These are phyloP conservation scores for Mentha longifolia DNA, from an alignment of 257 asterid genomes.

Conservation along the genomic window DNA sequence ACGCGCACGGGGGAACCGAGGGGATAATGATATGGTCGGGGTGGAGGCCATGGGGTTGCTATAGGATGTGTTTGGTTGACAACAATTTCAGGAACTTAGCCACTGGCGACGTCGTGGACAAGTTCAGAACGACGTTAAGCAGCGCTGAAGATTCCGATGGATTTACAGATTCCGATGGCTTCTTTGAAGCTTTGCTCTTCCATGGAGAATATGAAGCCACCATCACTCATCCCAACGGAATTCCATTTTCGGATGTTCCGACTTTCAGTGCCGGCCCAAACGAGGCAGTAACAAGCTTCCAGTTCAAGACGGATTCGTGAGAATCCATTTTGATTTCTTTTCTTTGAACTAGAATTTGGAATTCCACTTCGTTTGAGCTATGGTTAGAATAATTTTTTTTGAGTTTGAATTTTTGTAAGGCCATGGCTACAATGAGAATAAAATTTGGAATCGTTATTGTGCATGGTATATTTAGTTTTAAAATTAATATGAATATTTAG, in stretches of 20 bases:
- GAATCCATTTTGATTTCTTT: neutral
- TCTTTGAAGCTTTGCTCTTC: slow-evolving; percentile 43
- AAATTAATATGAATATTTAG: too few relatives aligned
- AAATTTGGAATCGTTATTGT: too few relatives aligned
- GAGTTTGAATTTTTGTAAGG: too few relatives aligned
- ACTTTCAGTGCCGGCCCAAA: slow-evolving; percentile 15
- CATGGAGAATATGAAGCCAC: slow-evolving; percentile 60
- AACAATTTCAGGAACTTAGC: slow-evolving; percentile 54
- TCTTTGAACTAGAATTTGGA: too few relatives aligned
- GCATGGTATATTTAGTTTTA: too few relatives aligned
- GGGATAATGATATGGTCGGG: slow-evolving; percentile 63
- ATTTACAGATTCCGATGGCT: slow-evolving; percentile 45
- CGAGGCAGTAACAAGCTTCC: neutral
- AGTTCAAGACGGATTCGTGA: neutral
- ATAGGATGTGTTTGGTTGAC: slow-evolving; percentile 67
- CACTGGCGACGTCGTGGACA: slow-evolving; percentile 63
- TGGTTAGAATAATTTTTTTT: too few relatives aligned
- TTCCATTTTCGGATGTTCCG: neutral
- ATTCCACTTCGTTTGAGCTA: too few relatives aligned
- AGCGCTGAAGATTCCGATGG: slow-evolving; percentile 28
- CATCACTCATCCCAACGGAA: slow-evolving; percentile 40
- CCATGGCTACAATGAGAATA: too few relatives aligned
- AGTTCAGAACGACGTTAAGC: neutral
- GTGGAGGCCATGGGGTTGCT: slow-evolving; percentile 62
- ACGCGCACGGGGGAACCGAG: slow-evolving; percentile 40